phyloP scores from a whole-genome alignment of 257 asterid species.

The Nicotiana tabacum region DNA sequence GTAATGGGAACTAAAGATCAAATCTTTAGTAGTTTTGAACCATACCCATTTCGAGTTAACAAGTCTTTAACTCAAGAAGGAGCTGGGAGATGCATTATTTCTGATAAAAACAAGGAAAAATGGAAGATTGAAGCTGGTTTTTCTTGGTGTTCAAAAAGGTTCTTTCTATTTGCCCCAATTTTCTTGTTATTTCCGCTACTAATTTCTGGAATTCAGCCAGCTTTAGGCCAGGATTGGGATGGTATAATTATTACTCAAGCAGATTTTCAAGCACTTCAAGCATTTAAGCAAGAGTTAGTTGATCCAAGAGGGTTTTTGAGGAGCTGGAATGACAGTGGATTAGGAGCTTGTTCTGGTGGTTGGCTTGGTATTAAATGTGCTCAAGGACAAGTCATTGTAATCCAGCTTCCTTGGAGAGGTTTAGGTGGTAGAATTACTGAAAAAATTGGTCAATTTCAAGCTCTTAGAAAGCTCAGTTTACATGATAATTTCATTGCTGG shows the following conservation, averaged over 20 bases:
- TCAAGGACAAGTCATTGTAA: conserved; percentile 82
- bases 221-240: conserved; percentile 59
- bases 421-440: conserved; percentile 69
- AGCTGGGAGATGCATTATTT: conserved; percentile 7
- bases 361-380: conserved; percentile 96
- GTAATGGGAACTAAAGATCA: conserved; percentile 20
- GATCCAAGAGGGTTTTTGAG: conserved; percentile 78
- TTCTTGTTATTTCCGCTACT: conserved; percentile 23
- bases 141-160: conserved; percentile 8
- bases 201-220: conserved; percentile 19
- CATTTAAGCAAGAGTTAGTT: conserved; percentile 62
- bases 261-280: conserved; percentile 75
- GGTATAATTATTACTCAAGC: conserved; percentile 73
- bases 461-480: conserved; percentile 80
- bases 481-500: conserved; percentile 84
- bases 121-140: conserved; percentile 26
- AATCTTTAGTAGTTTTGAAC: neutral
- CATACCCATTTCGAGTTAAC: conserved; percentile 18
- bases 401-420: conserved; percentile 92
- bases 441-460: conserved; percentile 75
- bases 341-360: conserved; percentile 85
- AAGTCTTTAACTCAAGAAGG: conserved; percentile 3
- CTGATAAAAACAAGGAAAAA: conserved; percentile 25
- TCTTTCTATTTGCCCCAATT: conserved; percentile 10
- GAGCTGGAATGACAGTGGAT: conserved; percentile 88